These are phyloP conservation scores for Paramarasmius palmivorus DNA, from an alignment of 1,284 basidiomycete genomes.

Conservation along the genomic window DNA sequence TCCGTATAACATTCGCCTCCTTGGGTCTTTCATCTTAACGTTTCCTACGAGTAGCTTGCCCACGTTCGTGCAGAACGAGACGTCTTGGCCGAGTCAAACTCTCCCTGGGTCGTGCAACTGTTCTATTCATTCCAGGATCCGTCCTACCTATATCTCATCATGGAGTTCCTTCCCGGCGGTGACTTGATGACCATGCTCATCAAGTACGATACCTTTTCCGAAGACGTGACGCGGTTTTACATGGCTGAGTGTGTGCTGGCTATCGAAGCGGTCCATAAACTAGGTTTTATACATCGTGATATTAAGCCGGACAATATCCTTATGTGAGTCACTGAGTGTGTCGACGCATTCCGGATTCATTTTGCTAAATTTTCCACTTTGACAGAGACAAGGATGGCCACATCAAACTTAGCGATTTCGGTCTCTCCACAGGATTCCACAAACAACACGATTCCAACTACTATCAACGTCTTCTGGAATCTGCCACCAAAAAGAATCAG, in stretches of 20 bases:
- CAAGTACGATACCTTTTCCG: slow-evolving; percentile 99
- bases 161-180: slow-evolving; percentile 99
- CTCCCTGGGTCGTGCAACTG: slow-evolving; percentile 96
- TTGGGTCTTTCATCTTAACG: too few relatives aligned
- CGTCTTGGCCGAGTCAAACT: slow-evolving; percentile 95
- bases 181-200: slow-evolving; percentile 99
- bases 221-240: slow-evolving; percentile 98
- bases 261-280: slow-evolving; percentile 88
- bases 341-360: slow-evolving; percentile 1
- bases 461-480: slow-evolving; percentile 76
- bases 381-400: slow-evolving; percentile 89
- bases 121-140: slow-evolving; percentile 99
- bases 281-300: slow-evolving; percentile 93
- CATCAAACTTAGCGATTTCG: slow-evolving; percentile 95
- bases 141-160: slow-evolving; percentile 93
- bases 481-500: slow-evolving; percentile 35
- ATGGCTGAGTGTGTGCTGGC: slow-evolving; percentile 94
- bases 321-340: slow-evolving; percentile 38
- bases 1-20: slow-evolving; percentile 45
- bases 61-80: slow-evolving; percentile 86
- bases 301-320: slow-evolving; percentile 97
- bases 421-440: slow-evolving; percentile 93
- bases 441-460: slow-evolving; percentile 92
- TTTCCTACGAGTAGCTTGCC: slow-evolving; percentile 73
- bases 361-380: slow-evolving; percentile 19